Base-by-base conservation (phyloP, 495 filamentous ascomycete species). In the Aspergillus campestris region DNA sequence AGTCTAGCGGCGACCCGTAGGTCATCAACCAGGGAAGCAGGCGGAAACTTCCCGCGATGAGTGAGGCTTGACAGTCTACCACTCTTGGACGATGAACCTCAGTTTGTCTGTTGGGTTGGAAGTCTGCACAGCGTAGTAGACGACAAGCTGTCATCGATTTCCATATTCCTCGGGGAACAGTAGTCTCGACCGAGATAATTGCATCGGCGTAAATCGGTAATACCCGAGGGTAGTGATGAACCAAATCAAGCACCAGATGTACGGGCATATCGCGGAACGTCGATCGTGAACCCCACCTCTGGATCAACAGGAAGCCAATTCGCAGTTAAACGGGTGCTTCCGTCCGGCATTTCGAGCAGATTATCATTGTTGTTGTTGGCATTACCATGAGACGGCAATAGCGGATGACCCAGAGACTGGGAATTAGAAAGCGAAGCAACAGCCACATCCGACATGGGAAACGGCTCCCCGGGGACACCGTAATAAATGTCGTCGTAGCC, bases 251-350 rank as follows among this genome's bases (percentile, higher is more conserved):
- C 18, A 24, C 18, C 18, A n/a, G n/a, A n/a, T n/a, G n/a, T 38
- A 10, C 35, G 13, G 7, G 36, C 36, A 28, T 30, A 9, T 9
- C 31, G 30, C 31, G 36, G 34, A 14, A 27, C 15, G 2, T 50
- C 50, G 40, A 69, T 65, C 1, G 63, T 66, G 35, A 66, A 62
- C 5, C 65, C 65, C n/a, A 53, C 63, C 11, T 53, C 45, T 0
- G 61, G 55, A 38, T 69, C 65, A 0, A 69, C 65, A 4, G 65
- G 65, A 1, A 69, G 50, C 65, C 65, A 69, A 43, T 69, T 69
- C 3, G 55, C 43, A 8, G 61, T 63, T 29, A 57, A 45, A 12
- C 65, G 63, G 2, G 59, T 65, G 32, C 49, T 60, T 0, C 65
- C 65, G 38, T 69, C 65, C 2, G 65, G 65, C 65, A 69, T 69